Percentiles rank a stretch among this genome's conserved stretches.
Conservation (phyloP, 2,329 filamentous ascomycete species). For the Macroventuria anomochaeta region DNA sequence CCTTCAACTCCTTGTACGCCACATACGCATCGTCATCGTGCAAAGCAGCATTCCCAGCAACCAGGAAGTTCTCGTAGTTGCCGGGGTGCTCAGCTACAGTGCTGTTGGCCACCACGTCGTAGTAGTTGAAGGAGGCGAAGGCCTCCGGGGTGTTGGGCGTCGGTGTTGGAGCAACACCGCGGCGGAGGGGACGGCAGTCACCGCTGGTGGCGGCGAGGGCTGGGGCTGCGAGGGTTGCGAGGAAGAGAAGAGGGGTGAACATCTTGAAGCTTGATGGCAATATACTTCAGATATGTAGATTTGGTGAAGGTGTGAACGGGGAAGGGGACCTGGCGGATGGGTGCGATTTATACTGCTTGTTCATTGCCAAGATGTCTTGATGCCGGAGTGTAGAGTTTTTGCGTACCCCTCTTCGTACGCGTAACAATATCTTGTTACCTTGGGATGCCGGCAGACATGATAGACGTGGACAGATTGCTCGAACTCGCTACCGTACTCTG, state of each 20-base stretch:
- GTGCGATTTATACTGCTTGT: neutral
- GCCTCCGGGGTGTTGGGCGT: conserved; percentile 2
- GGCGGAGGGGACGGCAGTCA: neutral
- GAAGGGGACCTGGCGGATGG: neutral
- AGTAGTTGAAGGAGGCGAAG: neutral
- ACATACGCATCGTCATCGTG: neutral
- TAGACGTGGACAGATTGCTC: no score
- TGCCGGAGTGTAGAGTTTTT: no score
- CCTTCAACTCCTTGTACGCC: neutral
- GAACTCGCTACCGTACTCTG: no score
- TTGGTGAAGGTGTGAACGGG: neutral
- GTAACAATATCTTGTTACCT: no score
- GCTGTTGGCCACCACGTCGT: neutral
- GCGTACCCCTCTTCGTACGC: no score
- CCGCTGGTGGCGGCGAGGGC: neutral
- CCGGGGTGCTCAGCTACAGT: neutral
- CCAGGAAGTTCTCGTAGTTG: neutral
- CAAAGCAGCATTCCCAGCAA: neutral
- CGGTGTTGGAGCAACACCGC: neutral
- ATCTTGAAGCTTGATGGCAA: neutral
- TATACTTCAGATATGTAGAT: neutral
- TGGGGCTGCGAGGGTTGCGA: neutral
- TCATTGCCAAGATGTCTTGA: no score
- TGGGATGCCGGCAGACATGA: no score
- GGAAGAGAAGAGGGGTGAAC: neutral